Base-by-base conservation (phyloP, 768 basidiomycete genomes). In the Rhodotorula babjevae region DNA sequence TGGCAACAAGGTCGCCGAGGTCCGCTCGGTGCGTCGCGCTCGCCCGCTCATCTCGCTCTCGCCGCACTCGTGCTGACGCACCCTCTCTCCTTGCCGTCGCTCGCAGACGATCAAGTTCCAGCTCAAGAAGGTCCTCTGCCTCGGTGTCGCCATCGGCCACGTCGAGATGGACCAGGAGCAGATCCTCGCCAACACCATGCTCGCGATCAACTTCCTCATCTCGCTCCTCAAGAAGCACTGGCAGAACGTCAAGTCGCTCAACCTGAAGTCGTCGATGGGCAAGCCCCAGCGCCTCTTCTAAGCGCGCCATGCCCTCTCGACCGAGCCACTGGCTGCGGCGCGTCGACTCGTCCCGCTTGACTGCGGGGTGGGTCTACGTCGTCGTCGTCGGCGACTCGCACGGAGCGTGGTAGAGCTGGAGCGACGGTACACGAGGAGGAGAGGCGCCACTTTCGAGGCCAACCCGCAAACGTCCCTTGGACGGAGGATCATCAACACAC, bases 221-320 rank as follows among this genome's bases (percentile, higher is more conserved):
- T 98, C 96, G 29, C 84, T 99, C 73, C 88, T 99, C 82, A 98
- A 98, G 88, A 99, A 99, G 87, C 91, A 95, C 85, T 92, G 67
- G 69, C 96, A 98, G 83, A 99, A 98, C 84, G 90, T 98, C 85
- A 93, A 93, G 85, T 95, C 93, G 65, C 86, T 98, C 76, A 93
- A 97, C 86, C 89, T 99, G 86, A 99, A 99, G 87, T 88, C 89
- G 80, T 93, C 95, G 80, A 99, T 98, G 96, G 95, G 95, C 86
- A 96, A 95, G 66, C 66, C 66, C 59, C 66, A 67, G 66, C 65
- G 46, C 55, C 53, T 63, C 46, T 61, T 71, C 53, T 66, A 61
- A 61, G 55, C 65, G 64, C 59, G 58, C 44, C 14, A 25, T 47
- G 57, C 46, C 63, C 55, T 64, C 27, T 44, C 12, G 44, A 46